These are phyloP conservation scores for Penicillium polonicum DNA, from an alignment of 2,329 filamentous ascomycete species.

Conservation along the genomic window DNA sequence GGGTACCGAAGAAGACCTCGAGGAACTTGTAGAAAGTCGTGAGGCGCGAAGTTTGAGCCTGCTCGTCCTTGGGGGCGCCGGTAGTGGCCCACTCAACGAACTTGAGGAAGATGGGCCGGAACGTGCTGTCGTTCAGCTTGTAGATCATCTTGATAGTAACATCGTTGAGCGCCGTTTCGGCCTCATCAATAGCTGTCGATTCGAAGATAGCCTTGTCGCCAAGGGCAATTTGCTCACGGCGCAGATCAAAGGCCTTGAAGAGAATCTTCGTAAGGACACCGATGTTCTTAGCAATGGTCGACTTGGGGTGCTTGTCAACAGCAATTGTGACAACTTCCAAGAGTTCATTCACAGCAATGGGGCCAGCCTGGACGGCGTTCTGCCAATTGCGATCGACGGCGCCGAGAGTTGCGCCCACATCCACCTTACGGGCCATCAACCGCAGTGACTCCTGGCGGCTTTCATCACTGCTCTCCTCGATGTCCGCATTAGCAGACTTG, in stretches of 20 bases:
- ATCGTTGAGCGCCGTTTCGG: conserved; percentile 67
- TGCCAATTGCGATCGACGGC: conserved; percentile 71
- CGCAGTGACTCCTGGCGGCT: conserved; percentile 68
- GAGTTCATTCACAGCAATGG: conserved; percentile 65
- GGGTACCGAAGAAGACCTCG: conserved; percentile 72
- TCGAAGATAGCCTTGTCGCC: conserved; percentile 43
- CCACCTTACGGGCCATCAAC: conserved; percentile 73
- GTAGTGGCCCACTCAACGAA: conserved; percentile 77
- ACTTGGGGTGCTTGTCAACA: conserved; percentile 76
- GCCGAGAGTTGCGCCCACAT: conserved; percentile 72
- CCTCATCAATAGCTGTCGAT: conserved; percentile 49
- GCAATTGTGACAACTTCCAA: conserved; percentile 68
- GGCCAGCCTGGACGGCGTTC: conserved; percentile 61
- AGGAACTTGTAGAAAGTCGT: conserved; percentile 82
- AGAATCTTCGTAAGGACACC: conserved; percentile 63
- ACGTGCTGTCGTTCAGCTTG: conserved; percentile 91
- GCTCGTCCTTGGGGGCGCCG: conserved; percentile 59
- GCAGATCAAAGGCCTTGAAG: conserved; percentile 53
- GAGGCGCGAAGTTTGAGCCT: conserved; percentile 61
- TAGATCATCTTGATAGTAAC: conserved; percentile 86
- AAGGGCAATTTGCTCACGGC: conserved; percentile 39
- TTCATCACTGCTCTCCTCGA: conserved; percentile 63
- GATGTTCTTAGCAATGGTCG: conserved; percentile 72
- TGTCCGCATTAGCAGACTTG: conserved; percentile 62
- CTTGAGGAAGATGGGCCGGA: conserved; percentile 84